Evolutionary conservation across 1,139 yeast species (phyloP).

Genomic region (Taiozyma sp.): DNA sequence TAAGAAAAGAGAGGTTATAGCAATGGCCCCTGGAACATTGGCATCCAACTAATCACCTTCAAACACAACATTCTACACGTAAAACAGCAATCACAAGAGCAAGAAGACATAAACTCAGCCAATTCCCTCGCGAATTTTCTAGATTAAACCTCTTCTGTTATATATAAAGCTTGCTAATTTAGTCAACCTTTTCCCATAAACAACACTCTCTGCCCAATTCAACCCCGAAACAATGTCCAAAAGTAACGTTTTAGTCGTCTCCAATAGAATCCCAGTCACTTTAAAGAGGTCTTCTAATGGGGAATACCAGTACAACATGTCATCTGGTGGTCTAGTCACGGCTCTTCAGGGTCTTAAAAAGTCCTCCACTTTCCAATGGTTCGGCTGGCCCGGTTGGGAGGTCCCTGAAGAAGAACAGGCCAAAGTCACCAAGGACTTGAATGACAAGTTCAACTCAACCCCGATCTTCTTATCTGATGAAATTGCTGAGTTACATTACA

Average conservation of each 20-base stretch:
- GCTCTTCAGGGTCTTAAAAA: constrained; percentile 91
- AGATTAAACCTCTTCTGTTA: background rate
- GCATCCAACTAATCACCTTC: too few species aligned
- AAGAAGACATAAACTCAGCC: too few species aligned
- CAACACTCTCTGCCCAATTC: background rate
- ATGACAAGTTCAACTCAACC: constrained; percentile 77
- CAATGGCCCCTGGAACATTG: too few species aligned
- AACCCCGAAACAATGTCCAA: constrained; percentile 13
- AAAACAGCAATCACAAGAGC: too few species aligned
- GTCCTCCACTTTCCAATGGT: constrained; percentile 88
- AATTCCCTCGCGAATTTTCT: background rate
- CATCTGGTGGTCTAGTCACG: constrained; percentile 96
- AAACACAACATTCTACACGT: too few species aligned
- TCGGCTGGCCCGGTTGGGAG: constrained; percentile 97
- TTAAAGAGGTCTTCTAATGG: constrained; percentile 62
- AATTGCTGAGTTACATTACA: constrained; percentile 92
- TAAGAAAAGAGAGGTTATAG: too few species aligned
- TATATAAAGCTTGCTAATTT: too few species aligned
- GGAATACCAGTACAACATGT: constrained; percentile 74
- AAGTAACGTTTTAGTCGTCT: constrained; percentile 85
- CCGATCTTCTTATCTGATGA: constrained; percentile 88
- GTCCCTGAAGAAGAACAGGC: constrained; percentile 74
- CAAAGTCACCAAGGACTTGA: constrained; percentile 64
- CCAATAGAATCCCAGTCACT: constrained; percentile 94
- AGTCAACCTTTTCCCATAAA: too few species aligned